Percentiles rank a stretch among this genome's conserved stretches.
These are phyloP conservation scores for Domatiomyces catenatus DNA, from an alignment of 2,329 filamentous ascomycete genomes.

Conservation along the genomic window DNA sequence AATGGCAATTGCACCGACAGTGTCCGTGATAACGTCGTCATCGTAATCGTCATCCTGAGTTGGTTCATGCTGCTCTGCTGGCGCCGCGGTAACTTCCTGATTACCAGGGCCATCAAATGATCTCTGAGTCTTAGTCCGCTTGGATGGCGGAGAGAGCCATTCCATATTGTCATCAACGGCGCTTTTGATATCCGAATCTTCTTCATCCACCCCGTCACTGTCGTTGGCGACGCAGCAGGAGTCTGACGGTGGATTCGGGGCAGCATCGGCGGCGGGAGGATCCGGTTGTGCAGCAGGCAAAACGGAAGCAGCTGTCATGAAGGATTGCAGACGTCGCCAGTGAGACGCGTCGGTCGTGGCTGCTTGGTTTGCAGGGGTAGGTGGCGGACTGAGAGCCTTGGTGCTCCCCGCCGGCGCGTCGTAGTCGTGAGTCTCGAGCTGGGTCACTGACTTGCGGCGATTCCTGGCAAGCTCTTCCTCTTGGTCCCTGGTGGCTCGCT, in stretches of 20 bases:
- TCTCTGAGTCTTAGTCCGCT: conserved; percentile 9
- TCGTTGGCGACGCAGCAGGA: not conserved
- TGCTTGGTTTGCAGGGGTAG: not conserved
- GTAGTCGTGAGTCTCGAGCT: not conserved
- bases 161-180: conserved; percentile 7
- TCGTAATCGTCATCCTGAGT: conserved; percentile 1
- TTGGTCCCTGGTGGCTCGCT: conserved; percentile 37
- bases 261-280: not conserved
- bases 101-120: conserved; percentile 8
- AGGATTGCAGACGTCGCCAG: not conserved
- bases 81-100: not conserved
- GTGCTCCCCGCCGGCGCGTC: not conserved
- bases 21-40: conserved; percentile 66
- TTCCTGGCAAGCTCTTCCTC: conserved; percentile 21
- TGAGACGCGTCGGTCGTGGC: not conserved
- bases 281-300: not conserved
- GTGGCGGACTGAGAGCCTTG: conserved; percentile 1
- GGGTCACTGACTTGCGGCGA: not conserved
- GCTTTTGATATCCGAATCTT: conserved; percentile 2
- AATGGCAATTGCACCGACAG: conserved; percentile 87
- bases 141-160: conserved; percentile 5
- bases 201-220: not conserved
- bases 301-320: not conserved
- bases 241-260: not conserved
- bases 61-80: not conserved